Evolutionary conservation across 371 early-diverging fungal genomes (phyloP).

Genomic region (Rhizopus sp.): DNA sequence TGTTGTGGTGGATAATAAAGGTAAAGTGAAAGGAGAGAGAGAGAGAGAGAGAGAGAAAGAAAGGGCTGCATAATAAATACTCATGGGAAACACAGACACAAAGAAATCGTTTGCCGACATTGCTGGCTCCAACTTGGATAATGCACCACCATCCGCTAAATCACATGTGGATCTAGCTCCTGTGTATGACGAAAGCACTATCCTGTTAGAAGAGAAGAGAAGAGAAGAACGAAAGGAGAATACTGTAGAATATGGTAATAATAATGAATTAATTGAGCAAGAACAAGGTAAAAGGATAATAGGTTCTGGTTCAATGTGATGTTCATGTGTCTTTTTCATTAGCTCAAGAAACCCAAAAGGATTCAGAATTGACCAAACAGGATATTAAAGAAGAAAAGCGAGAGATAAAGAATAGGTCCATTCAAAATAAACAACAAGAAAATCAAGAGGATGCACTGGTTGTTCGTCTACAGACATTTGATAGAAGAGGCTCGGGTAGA

Average conservation of each 20-base stretch:
- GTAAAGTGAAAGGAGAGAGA: too few relatives aligned
- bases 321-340: background rate
- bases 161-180: constrained; percentile 32
- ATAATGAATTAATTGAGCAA: constrained; percentile 22
- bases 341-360: constrained; percentile 4
- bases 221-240: constrained; percentile 34
- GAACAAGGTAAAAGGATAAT: constrained; percentile 22
- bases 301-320: background rate
- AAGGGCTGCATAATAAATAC: constrained; percentile 3
- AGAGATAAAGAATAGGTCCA: constrained; percentile 11
- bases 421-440: constrained; percentile 3
- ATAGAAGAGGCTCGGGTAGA: constrained; percentile 25
- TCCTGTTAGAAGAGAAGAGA: constrained; percentile 26
- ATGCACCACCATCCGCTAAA: constrained; percentile 44
- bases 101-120: constrained; percentile 39
- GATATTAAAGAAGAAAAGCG: constrained; percentile 15
- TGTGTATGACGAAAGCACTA: constrained; percentile 41
- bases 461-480: constrained; percentile 28
- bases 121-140: constrained; percentile 35
- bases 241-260: constrained; percentile 20
- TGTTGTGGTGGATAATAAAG: background rate
- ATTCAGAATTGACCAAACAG: background rate
- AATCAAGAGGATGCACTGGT: constrained; percentile 11
- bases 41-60: background rate
- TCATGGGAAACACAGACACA: background rate